Evolutionary conservation across 23 red algal genomes (phyloP), one percentile per base, ranked within the genome.

Genomic region (Gracilariopsis chorda): DNA sequence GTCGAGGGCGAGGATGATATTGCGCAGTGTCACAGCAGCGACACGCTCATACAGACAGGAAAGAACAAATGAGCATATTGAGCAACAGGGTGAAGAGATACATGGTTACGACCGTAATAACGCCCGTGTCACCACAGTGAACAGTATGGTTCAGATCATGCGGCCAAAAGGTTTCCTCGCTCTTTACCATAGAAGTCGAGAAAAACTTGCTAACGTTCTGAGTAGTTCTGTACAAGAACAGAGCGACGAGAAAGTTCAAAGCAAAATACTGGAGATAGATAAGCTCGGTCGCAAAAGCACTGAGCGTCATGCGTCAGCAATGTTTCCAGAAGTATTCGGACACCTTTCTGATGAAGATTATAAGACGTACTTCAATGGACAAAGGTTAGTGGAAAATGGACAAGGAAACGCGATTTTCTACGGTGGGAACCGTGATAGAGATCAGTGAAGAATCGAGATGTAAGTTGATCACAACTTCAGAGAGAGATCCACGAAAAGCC

Each of bases 291-390:
- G 21, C 4, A 82, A 62, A 8, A 82, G 78, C 35, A 52, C 46
- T 20, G 78, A 82, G 52, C 32, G 57, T 14, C 78, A 82, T 21
- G 55, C 78, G 1, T 82, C 78, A 1, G 52, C 78, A 37, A 82
- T 82, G 49, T 39, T 82, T 34, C 78, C 53, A 6, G 23, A 82
- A 1, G 28, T 82, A 60, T 58, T 82, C 32, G 49, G 78, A 6
- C 1, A 19, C 44, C 21, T 63, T 33, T 82, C 78, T 4, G 49
- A 45, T 2, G 55, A 58, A 28, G 36, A 82, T 21, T 14, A 60
- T 40, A 3, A 2, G 4, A 23, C 0, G 2, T 41, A 82, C 35
- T n/a, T 82, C 0, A 82, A 63, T 51, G 32, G 49, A 82, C 57
- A 19, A 16, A 2, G 7, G 14, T 30, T 14, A 62, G 51, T 7